Evolutionary conservation across 768 basidiomycete species (phyloP).

Genomic region (Dictyophora rubrovolvata): DNA sequence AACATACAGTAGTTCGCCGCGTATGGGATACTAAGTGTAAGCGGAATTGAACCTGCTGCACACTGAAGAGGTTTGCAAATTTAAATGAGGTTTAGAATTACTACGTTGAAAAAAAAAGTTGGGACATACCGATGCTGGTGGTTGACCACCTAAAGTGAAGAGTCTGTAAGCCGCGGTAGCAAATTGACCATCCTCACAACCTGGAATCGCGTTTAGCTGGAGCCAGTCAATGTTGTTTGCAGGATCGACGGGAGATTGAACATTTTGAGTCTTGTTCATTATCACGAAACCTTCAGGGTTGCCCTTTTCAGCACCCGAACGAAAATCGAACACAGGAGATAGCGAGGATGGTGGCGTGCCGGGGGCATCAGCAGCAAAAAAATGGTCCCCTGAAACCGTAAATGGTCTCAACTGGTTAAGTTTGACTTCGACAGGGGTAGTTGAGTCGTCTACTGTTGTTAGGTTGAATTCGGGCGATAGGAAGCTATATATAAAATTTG

Average conservation of each 20-base stretch:
- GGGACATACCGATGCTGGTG: conserved; percentile 36
- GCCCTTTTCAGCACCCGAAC: conserved; percentile 28
- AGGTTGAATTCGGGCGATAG: not conserved
- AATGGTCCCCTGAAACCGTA: conserved; percentile 39
- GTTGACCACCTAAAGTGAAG: conserved; percentile 42
- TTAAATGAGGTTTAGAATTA: not conserved
- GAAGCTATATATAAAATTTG: not conserved
- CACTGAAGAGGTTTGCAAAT: conserved; percentile 14
- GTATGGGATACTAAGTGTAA: conserved; percentile 38
- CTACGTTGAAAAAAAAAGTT: not conserved
- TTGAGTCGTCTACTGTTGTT: no score
- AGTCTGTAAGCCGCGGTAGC: conserved; percentile 43
- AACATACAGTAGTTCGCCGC: conserved; percentile 41
- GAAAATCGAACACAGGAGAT: conserved; percentile 49
- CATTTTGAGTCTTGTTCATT: conserved; percentile 30
- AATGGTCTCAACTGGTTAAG: conserved; percentile 7
- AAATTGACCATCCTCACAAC: conserved; percentile 34
- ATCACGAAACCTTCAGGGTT: conserved; percentile 38
- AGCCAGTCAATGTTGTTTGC: conserved; percentile 46
- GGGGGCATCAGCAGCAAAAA: conserved; percentile 41
- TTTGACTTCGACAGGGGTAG: conserved; percentile 12
- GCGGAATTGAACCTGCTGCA: conserved; percentile 25
- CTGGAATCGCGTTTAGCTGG: conserved; percentile 28
- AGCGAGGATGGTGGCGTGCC: conserved; percentile 23
- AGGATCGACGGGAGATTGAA: conserved; percentile 32